Evolutionary conservation across 1,139 yeast genomes (phyloP).

Genomic region (Yamadazyma diddensiae): DNA sequence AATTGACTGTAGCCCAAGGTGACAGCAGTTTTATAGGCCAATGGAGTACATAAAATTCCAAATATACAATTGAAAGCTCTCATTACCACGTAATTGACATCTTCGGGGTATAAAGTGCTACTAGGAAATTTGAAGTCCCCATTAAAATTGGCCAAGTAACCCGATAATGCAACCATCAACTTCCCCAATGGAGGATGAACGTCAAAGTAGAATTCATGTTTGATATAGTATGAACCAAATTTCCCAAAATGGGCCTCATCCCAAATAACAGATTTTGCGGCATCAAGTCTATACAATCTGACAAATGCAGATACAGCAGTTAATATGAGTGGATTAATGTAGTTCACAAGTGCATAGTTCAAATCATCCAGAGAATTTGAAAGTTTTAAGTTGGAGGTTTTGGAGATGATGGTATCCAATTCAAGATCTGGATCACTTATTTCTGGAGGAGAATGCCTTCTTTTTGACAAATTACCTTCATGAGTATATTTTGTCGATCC

Average conservation of each 20-base stretch:
- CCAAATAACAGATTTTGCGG: constrained; percentile 76
- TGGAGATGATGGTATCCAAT: constrained; percentile 24
- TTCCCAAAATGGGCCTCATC: constrained; percentile 83
- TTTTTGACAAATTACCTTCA: constrained; percentile 1
- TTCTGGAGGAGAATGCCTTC: neutral
- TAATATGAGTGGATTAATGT: constrained; percentile 32
- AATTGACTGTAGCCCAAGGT: constrained; percentile 78
- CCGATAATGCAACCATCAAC: constrained; percentile 93
- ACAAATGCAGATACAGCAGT: constrained; percentile 64
- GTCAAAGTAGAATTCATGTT: constrained; percentile 94
- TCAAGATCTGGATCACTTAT: constrained; percentile 19
- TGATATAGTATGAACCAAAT: constrained; percentile 87
- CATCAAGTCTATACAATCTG: constrained; percentile 66
- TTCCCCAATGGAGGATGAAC: constrained; percentile 99
- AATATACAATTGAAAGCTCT: constrained; percentile 90
- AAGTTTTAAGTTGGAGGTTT: constrained; percentile 24
- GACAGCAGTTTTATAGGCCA: constrained; percentile 89
- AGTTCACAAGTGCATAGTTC: constrained; percentile 15
- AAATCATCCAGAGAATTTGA: constrained; percentile 9
- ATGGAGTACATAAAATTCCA: constrained; percentile 86
- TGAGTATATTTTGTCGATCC: constrained; percentile 5
- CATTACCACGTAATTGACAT: constrained; percentile 86
- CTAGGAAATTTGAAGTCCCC: constrained; percentile 95
- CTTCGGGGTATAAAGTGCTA: constrained; percentile 82
- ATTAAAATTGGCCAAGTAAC: constrained; percentile 90